Evolutionary conservation across 805 yeast species (phyloP).

Genomic region (Metschnikowia amazonensis): DNA sequence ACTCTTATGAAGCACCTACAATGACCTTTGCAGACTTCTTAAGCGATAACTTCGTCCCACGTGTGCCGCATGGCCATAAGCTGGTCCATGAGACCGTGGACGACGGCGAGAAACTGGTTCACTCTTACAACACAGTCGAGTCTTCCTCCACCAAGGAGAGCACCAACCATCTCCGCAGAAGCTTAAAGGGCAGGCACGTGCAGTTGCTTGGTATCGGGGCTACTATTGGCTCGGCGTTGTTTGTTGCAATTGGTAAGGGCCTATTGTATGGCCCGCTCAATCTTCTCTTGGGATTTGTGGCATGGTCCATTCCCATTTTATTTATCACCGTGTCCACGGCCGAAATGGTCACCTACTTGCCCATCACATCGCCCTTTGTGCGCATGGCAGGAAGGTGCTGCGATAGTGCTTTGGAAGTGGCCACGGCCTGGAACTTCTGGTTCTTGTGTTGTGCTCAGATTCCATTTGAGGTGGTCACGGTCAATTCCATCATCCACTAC

Average conservation of each 20-base stretch:
- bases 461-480: constrained; percentile 81
- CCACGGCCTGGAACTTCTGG: constrained; percentile 80
- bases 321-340: constrained; percentile 68
- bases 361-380: constrained; percentile 74
- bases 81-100: neutral
- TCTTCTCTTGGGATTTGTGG: constrained; percentile 56
- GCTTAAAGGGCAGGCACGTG: constrained; percentile 64
- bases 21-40: constrained; percentile 9
- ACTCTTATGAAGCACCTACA: neutral
- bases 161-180: constrained; percentile 33
- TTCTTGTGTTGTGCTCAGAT: constrained; percentile 70
- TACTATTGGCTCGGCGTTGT: constrained; percentile 76
- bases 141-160: constrained; percentile 11
- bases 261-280: constrained; percentile 64
- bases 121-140: constrained; percentile 9
- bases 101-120: neutral
- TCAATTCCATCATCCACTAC: constrained; percentile 70
- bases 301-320: constrained; percentile 70
- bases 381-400: constrained; percentile 70
- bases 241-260: constrained; percentile 67
- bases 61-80: constrained; percentile 7
- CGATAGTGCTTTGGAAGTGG: constrained; percentile 70
- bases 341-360: constrained; percentile 74
- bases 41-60: constrained; percentile 18
- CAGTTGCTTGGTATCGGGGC: constrained; percentile 80